Percentiles rank a stretch among this genome's conserved stretches.
Evolutionary conservation across 2,329 filamentous ascomycete species (phyloP).

Genomic region (Endocalyx cinctus): DNA sequence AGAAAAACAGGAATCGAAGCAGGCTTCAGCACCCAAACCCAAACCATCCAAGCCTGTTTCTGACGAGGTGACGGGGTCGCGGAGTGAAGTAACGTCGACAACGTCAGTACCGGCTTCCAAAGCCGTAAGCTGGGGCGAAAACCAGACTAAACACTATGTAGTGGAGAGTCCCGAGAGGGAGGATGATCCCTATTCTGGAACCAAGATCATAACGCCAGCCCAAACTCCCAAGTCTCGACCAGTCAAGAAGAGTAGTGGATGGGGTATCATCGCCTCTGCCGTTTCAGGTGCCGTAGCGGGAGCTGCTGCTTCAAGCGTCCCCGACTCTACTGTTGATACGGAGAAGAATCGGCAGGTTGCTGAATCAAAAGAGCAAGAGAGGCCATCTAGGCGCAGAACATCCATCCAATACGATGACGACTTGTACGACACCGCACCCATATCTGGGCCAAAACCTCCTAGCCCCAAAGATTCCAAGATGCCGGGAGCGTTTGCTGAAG

Average conservation of each 20-base stretch:
- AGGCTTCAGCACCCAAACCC: conserved; percentile 1
- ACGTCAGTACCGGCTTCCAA: conserved; percentile 46
- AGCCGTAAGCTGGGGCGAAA: conserved; percentile 60
- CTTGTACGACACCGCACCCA: conserved; percentile 40
- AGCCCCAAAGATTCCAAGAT: conserved; percentile 46
- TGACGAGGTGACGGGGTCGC: conserved; percentile 34
- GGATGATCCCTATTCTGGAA: conserved; percentile 21
- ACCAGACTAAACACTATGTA: conserved; percentile 60
- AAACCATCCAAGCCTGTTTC: conserved; percentile 16
- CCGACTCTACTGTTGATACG: conserved; percentile 9
- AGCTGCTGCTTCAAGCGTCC: conserved; percentile 21
- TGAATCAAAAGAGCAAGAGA: conserved; percentile 13
- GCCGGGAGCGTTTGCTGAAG: conserved; percentile 62
- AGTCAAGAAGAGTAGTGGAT: conserved; percentile 39
- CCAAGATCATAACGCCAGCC: conserved; percentile 24
- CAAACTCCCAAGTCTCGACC: conserved; percentile 25
- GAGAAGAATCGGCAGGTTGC: conserved; percentile 11
- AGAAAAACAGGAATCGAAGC: conserved; percentile 13
- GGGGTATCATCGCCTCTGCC: conserved; percentile 50
- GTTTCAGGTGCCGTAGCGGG: conserved; percentile 38
- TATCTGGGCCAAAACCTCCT: conserved; percentile 53
- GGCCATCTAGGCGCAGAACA: conserved; percentile 25
- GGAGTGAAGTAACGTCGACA: conserved; percentile 38
- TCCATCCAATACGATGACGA: conserved; percentile 33
- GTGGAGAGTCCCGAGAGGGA: conserved; percentile 51